Conservation (phyloP, 1,284 basidiomycete species). For the Phaffia rhodozyma region DNA sequence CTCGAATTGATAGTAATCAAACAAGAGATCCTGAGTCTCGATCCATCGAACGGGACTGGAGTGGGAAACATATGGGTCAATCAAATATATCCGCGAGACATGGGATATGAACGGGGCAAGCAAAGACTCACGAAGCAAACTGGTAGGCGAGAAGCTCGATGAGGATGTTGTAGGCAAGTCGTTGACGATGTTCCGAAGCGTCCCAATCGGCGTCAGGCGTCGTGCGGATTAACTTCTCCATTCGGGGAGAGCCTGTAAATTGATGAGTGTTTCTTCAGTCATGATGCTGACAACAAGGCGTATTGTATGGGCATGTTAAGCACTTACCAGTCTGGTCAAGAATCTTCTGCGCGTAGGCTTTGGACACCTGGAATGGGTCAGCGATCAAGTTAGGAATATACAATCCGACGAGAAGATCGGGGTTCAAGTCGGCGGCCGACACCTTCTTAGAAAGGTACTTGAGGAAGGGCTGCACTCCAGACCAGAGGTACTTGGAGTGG, state of each 20-base stretch:
- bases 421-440: slow-evolving; percentile 76
- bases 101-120: neutral
- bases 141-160: slow-evolving; percentile 96
- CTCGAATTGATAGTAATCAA: slow-evolving; percentile 80
- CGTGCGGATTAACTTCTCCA: slow-evolving; percentile 80
- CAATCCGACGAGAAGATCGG: slow-evolving; percentile 79
- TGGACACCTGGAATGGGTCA: slow-evolving; percentile 80
- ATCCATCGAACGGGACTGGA: slow-evolving; percentile 97
- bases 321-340: slow-evolving; percentile 66
- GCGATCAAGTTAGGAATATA: slow-evolving; percentile 98
- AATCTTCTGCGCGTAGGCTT: slow-evolving; percentile 84
- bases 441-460: slow-evolving; percentile 96
- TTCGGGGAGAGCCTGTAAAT: slow-evolving; percentile 55
- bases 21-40: slow-evolving; percentile 92
- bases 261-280: slow-evolving; percentile 13
- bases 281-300: neutral
- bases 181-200: slow-evolving; percentile 66
- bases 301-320: slow-evolving; percentile 7
- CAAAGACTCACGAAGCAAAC: slow-evolving; percentile 40
- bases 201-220: slow-evolving; percentile 93
- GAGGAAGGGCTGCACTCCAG: slow-evolving; percentile 69
- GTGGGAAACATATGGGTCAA: slow-evolving; percentile 18
- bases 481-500: slow-evolving; percentile 77
- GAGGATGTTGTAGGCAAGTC: slow-evolving; percentile 85
- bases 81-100: no score